Percentiles rank a stretch among this genome's conserved stretches.
Evolutionary conservation across 1,284 basidiomycete genomes (phyloP).

Genomic region (Rhodotorula glutinis): DNA sequence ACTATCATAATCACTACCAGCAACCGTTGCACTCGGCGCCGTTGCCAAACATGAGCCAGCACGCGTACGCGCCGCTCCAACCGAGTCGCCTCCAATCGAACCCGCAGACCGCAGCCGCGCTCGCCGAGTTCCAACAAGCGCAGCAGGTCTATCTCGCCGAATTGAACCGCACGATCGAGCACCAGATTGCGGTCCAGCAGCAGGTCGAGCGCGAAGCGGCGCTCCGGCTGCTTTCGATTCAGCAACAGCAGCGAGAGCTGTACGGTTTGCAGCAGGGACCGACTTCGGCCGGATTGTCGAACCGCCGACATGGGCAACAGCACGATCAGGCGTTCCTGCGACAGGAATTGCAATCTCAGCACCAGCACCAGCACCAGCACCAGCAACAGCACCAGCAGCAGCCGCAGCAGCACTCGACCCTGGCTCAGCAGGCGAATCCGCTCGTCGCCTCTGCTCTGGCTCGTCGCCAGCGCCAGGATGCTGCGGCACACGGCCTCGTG

Average conservation of each 20-base stretch:
- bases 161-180: constrained; percentile 18
- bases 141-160: constrained; percentile 23
- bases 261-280: neutral
- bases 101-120: constrained; percentile 8
- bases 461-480: constrained; percentile 11
- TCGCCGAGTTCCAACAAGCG: constrained; percentile 17
- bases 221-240: constrained; percentile 10
- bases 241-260: constrained; percentile 5
- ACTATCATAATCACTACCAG: neutral
- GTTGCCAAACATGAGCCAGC: neutral
- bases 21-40: neutral
- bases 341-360: neutral
- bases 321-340: too few species aligned
- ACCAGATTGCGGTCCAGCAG: constrained; percentile 23
- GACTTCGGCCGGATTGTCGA: neutral
- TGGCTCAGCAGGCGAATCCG: constrained; percentile 20
- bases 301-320: too few species aligned
- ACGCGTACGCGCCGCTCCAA: neutral
- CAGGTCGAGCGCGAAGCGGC: constrained; percentile 14
- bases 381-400: neutral
- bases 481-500: too few species aligned
- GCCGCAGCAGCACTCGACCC: neutral
- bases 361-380: neutral
- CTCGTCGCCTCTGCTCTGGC: constrained; percentile 32
- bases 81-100: neutral